These are phyloP conservation scores for Fusarium bactridioides DNA, from an alignment of 2,329 filamentous ascomycete genomes.

Conservation along the genomic window DNA sequence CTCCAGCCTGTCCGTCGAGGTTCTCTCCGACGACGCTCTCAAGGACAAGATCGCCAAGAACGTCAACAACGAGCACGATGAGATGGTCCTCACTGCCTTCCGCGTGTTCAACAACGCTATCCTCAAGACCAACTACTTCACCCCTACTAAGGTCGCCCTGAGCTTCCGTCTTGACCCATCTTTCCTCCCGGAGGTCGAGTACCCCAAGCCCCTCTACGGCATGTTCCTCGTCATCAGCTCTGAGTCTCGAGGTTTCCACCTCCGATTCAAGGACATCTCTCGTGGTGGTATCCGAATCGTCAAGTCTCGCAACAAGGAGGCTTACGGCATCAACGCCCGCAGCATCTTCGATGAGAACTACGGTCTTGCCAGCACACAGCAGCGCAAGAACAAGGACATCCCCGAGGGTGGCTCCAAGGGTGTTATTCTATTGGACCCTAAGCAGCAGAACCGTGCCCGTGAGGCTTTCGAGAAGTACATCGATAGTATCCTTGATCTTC, in stretches of 20 bases:
- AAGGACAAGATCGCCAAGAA: conserved; percentile 80
- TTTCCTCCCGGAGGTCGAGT: conserved; percentile 91
- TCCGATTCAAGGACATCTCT: conserved; percentile 96
- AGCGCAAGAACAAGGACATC: conserved; percentile 99
- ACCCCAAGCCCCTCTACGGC: conserved; percentile 90
- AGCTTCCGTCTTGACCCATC: conserved; percentile 92
- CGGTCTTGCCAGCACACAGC: conserved; percentile 95
- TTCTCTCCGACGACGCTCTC: conserved; percentile 77
- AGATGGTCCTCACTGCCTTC: conserved; percentile 98
- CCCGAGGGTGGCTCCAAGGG: conserved; percentile 98
- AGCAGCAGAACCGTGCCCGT: conserved; percentile 90
- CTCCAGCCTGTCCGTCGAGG: conserved; percentile 66
- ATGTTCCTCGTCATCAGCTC: conserved; percentile 99
- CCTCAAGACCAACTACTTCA: conserved; percentile 97
- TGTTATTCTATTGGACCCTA: conserved; percentile 91
- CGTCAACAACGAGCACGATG: conserved; percentile 92
- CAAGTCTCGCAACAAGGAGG: conserved; percentile 95
- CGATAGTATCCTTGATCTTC: conserved; percentile 94
- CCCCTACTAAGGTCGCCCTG: conserved; percentile 95
- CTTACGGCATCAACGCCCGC: conserved; percentile 94
- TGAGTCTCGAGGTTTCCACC: conserved; percentile 95
- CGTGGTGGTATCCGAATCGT: conserved; percentile 98
- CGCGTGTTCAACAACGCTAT: conserved; percentile 92
- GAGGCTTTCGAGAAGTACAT: conserved; percentile 99
- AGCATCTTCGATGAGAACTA: conserved; percentile 99